phyloP scores from a whole-genome alignment of 805 yeast species.

The Candida sanyiensis region DNA sequence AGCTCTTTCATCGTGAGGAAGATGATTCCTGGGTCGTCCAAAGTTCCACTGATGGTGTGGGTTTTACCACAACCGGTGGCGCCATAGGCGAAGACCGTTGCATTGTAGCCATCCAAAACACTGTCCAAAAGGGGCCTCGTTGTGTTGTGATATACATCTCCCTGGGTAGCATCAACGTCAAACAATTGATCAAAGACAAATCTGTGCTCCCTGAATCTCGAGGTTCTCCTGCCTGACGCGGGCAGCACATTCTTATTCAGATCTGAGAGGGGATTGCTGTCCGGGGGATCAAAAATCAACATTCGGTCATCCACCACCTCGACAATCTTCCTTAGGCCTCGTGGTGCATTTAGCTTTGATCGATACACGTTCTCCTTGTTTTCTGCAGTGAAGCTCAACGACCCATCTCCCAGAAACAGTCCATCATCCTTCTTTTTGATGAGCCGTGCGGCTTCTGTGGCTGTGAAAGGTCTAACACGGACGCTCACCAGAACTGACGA shows the following conservation, averaged over 20 bases:
- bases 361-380: conserved; percentile 19
- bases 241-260: conserved; percentile 32
- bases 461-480: conserved; percentile 79
- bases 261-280: conserved; percentile 48
- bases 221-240: conserved; percentile 28
- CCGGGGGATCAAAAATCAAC: conserved; percentile 84
- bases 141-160: conserved; percentile 59
- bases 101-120: conserved; percentile 78
- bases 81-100: conserved; percentile 93
- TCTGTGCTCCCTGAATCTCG: conserved; percentile 63
- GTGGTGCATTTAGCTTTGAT: conserved; percentile 29
- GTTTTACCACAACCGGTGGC: conserved; percentile 99
- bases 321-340: conserved; percentile 61
- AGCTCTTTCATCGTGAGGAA: conserved; percentile 74
- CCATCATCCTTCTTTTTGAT: conserved; percentile 33
- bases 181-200: conserved; percentile 80
- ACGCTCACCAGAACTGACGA: conserved; percentile 75
- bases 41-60: conserved; percentile 77
- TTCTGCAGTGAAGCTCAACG: conserved; percentile 30
- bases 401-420: conserved; percentile 50
- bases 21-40: conserved; percentile 71
- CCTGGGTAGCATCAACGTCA: conserved; percentile 59
- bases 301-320: conserved; percentile 79
- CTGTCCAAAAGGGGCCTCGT: conserved; percentile 68
- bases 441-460: conserved; percentile 44